These are phyloP conservation scores for Aphanomyces invadans DNA, from an alignment of 352 stramenopile genomes.

Conservation along the genomic window DNA sequence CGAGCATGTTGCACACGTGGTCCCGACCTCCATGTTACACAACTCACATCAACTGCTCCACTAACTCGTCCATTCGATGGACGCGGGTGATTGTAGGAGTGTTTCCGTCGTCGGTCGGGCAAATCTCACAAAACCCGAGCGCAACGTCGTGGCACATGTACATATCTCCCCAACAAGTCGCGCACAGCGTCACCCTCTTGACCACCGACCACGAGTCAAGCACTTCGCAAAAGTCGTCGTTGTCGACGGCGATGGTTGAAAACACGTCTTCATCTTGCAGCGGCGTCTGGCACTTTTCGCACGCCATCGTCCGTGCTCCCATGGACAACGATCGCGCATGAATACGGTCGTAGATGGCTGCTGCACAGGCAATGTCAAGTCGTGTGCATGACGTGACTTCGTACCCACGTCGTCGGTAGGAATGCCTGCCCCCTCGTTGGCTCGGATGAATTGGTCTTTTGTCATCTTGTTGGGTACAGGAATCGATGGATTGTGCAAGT, in stretches of 20 bases:
- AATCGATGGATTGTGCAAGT: conserved; percentile 99
- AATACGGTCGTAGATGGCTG: conserved; percentile 94
- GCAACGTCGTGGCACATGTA: not conserved
- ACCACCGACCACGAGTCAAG: not conserved
- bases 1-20: too few species aligned
- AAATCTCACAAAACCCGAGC: conserved; percentile 2
- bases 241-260: not conserved
- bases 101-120: too few species aligned
- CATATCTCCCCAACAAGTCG: not conserved
- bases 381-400: not conserved
- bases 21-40: too few species aligned
- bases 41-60: too few species aligned
- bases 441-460: conserved; percentile 92
- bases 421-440: conserved; percentile 92
- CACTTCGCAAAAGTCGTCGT: conserved; percentile 9
- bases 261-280: not conserved
- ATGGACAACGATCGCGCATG: conserved; percentile 63
- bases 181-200: conserved; percentile 1
- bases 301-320: not conserved
- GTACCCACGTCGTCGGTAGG: conserved; percentile 86
- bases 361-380: not conserved
- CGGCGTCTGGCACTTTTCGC: not conserved
- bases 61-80: too few species aligned
- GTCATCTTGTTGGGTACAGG: conserved; percentile 97
- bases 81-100: too few species aligned